Percentiles rank a stretch among this genome's conserved stretches.
Conservation (phyloP, 75 land plant species). For the Azolla pinnata region DNA sequence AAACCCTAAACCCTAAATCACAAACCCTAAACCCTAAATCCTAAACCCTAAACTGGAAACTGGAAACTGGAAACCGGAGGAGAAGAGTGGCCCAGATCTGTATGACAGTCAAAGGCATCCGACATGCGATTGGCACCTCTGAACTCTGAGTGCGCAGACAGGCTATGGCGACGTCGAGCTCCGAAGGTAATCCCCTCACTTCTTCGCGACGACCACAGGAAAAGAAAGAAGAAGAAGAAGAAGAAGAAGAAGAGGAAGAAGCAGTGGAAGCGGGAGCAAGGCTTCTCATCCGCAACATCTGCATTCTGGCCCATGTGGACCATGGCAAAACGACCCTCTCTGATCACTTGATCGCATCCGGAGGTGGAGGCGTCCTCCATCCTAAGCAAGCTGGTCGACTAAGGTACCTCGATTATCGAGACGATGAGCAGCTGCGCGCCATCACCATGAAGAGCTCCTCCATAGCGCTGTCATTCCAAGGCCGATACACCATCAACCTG, state of each 20-base stretch:
- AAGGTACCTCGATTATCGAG: slow-evolving; percentile 67
- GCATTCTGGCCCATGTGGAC: slow-evolving; percentile 91
- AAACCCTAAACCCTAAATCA: too few relatives aligned
- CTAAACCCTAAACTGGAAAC: too few relatives aligned
- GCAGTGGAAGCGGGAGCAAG: slow-evolving; percentile 20
- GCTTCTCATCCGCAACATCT: slow-evolving; percentile 53
- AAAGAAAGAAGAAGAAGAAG: too few relatives aligned
- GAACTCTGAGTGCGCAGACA: too few relatives aligned
- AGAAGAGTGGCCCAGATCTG: too few relatives aligned
- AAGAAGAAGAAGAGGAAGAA: slow-evolving; percentile 14
- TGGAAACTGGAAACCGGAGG: too few relatives aligned
- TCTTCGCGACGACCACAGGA: too few relatives aligned
- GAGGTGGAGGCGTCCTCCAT: slow-evolving; percentile 62
- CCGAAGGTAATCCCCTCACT: too few relatives aligned
- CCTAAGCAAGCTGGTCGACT: slow-evolving; percentile 69
- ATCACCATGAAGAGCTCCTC: slow-evolving; percentile 97
- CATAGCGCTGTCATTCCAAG: slow-evolving; percentile 41
- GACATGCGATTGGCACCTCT: too few relatives aligned
- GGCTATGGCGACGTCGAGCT: too few relatives aligned
- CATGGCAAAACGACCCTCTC: slow-evolving; percentile 94
- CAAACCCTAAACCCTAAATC: too few relatives aligned
- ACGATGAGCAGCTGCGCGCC: slow-evolving; percentile 85
- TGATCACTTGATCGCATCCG: slow-evolving; percentile 72
- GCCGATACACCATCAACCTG: slow-evolving; percentile 50
- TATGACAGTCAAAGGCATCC: too few relatives aligned